Conservation (phyloP, 148 eudicot species). For the Fagopyrum esculentum region DNA sequence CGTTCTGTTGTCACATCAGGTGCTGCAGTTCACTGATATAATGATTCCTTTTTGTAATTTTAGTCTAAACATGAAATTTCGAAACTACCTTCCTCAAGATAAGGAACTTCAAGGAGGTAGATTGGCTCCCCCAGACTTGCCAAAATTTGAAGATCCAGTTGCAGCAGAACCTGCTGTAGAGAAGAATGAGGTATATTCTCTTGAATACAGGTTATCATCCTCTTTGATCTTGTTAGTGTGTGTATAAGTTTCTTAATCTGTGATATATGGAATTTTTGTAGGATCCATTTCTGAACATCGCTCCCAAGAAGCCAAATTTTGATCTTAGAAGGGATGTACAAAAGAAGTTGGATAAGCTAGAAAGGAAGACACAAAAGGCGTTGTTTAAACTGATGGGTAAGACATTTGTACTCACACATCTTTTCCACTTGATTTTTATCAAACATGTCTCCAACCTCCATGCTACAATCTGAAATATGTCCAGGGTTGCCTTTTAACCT, state of each 20-base stretch:
- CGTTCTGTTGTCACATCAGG: neutral
- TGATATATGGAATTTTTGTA: constrained; percentile 22
- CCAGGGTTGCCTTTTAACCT: neutral
- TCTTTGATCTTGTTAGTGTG: neutral
- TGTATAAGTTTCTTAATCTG: constrained; percentile 1
- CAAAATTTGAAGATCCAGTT: constrained; percentile 93
- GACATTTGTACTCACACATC: constrained; percentile 8
- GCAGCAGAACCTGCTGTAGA: constrained; percentile 53
- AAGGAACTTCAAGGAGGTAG: constrained; percentile 94
- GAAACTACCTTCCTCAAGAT: constrained; percentile 96
- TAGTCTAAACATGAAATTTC: constrained; percentile 63
- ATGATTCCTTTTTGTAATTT: constrained; percentile 24
- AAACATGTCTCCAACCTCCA: neutral
- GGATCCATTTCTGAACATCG: constrained; percentile 97
- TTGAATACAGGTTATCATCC: neutral
- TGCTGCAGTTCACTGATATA: neutral
- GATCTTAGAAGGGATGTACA: constrained; percentile 93
- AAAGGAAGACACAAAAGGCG: constrained; percentile 83
- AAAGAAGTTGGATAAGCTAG: constrained; percentile 92
- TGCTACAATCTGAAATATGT: neutral
- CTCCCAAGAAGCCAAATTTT: constrained; percentile 98
- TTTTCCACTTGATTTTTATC: neutral
- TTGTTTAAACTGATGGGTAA: constrained; percentile 71
- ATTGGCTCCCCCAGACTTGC: constrained; percentile 72
- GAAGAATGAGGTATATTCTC: constrained; percentile 64